Conservation (phyloP, 2,329 filamentous ascomycete genomes). For the Trichophyton mentagrophytes region DNA sequence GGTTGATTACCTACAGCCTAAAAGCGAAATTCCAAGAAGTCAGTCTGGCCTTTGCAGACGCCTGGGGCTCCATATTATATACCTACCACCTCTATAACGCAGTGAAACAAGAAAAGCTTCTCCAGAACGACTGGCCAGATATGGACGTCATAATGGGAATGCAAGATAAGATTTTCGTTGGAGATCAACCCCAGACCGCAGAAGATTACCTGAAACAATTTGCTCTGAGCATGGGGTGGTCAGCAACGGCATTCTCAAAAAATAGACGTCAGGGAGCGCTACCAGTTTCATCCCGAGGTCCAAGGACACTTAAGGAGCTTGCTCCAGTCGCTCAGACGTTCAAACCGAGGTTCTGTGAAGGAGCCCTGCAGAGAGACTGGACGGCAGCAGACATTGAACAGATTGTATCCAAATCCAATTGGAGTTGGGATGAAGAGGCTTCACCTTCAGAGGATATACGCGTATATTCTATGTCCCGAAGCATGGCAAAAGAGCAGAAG, state of each 20-base stretch:
- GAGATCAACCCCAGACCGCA: slow-evolving; percentile 20
- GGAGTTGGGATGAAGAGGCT: slow-evolving; percentile 12
- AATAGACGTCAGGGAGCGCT: slow-evolving; percentile 13
- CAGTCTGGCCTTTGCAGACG: slow-evolving; percentile 24
- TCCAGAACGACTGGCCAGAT: slow-evolving; percentile 27
- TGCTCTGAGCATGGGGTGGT: slow-evolving; percentile 28
- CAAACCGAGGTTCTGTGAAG: slow-evolving; percentile 21
- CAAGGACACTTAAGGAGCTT: slow-evolving; percentile 21
- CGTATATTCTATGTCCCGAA: slow-evolving; percentile 2
- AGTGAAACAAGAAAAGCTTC: slow-evolving; percentile 19
- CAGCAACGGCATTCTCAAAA: slow-evolving; percentile 20
- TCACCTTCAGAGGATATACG: not conserved
- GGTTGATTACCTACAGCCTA: slow-evolving; percentile 27
- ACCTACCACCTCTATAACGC: slow-evolving; percentile 35
- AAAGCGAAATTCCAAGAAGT: slow-evolving; percentile 23
- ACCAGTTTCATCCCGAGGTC: slow-evolving; percentile 18
- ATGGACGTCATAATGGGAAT: slow-evolving; percentile 26
- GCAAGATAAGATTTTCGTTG: slow-evolving; percentile 28
- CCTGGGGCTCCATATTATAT: slow-evolving; percentile 31
- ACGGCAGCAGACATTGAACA: slow-evolving; percentile 26
- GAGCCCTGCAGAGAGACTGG: slow-evolving; percentile 18
- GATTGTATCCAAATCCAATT: slow-evolving; percentile 22
- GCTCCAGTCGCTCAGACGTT: slow-evolving; percentile 29
- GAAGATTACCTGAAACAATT: slow-evolving; percentile 29
- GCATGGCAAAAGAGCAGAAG: not conserved